Percentiles rank a stretch among this genome's conserved stretches.
Conservation (phyloP, 2,329 filamentous ascomycete genomes). For the Aspergillus alliaceus region DNA sequence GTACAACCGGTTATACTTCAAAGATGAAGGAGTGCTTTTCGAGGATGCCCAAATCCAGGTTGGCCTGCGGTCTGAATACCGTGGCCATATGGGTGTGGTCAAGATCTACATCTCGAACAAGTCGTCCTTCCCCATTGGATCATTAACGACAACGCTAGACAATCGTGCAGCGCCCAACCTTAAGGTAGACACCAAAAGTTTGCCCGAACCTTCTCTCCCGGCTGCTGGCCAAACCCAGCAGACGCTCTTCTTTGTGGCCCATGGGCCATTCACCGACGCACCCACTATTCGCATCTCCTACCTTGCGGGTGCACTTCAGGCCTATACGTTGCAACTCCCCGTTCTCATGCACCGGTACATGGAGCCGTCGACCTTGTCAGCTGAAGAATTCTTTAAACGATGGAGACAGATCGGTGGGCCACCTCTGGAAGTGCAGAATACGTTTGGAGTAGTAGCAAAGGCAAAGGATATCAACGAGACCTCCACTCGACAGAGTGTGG, state of each 20-base stretch:
- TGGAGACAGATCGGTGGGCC: conserved; percentile 97
- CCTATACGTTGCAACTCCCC: conserved; percentile 85
- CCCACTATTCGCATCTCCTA: conserved; percentile 95
- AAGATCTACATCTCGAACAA: conserved; percentile 98
- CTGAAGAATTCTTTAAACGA: conserved; percentile 96
- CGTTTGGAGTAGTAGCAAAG: conserved; percentile 69
- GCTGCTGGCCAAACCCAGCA: conserved; percentile 81
- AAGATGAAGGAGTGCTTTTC: conserved; percentile 83
- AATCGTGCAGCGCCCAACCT: conserved; percentile 65
- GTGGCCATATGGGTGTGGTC: conserved; percentile 89
- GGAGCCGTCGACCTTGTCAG: conserved; percentile 81
- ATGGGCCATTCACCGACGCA: conserved; percentile 72
- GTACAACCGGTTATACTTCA: conserved; percentile 78
- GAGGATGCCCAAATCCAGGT: conserved; percentile 94
- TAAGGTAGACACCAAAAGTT: conserved; percentile 81
- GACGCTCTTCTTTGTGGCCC: conserved; percentile 91
- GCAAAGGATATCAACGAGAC: conserved; percentile 66
- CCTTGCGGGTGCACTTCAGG: conserved; percentile 88
- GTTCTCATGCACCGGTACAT: conserved; percentile 93
- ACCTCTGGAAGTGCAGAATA: conserved; percentile 81
- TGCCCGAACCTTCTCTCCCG: conserved; percentile 78
- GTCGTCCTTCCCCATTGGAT: conserved; percentile 77
- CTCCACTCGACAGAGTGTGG: conserved; percentile 71
- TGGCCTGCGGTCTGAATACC: conserved; percentile 88
- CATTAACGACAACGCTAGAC: conserved; percentile 92